phyloP scores from a whole-genome alignment of 2,329 filamentous ascomycete genomes.

The Cytospora paraplurivora region DNA sequence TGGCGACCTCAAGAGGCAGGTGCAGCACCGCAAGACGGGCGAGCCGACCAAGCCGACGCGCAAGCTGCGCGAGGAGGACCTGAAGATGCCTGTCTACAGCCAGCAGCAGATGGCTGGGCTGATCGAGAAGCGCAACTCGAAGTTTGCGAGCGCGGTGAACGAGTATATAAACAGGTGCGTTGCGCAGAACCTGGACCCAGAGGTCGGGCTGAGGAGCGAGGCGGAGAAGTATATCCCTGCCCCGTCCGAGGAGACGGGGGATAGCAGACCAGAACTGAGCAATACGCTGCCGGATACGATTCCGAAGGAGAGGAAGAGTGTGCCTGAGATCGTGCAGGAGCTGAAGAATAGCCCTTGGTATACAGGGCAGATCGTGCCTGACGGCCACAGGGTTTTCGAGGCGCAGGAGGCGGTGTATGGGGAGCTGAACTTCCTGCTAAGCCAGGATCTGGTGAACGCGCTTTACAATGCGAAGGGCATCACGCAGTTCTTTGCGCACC shows the following conservation, averaged over 20 bases:
- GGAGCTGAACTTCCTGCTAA: slow-evolving; percentile 81
- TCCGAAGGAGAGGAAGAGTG: slow-evolving; percentile 75
- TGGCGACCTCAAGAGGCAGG: slow-evolving; percentile 83
- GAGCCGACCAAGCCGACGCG: slow-evolving; percentile 68
- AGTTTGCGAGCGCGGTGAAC: slow-evolving; percentile 78
- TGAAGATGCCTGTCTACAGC: slow-evolving; percentile 91
- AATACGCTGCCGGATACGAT: slow-evolving; percentile 68
- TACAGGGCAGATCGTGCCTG: slow-evolving; percentile 85
- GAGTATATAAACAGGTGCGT: slow-evolving; percentile 75
- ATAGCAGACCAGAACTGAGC: slow-evolving; percentile 38
- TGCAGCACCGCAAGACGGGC: slow-evolving; percentile 70
- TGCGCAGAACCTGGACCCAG: slow-evolving; percentile 66
- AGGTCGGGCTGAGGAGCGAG: slow-evolving; percentile 62
- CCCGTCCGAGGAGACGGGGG: slow-evolving; percentile 51
- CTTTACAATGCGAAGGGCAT: slow-evolving; percentile 91
- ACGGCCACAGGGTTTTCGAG: slow-evolving; percentile 89
- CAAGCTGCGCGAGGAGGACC: slow-evolving; percentile 72
- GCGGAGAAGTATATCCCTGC: slow-evolving; percentile 63
- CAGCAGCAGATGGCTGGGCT: slow-evolving; percentile 88
- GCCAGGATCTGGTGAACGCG: slow-evolving; percentile 92
- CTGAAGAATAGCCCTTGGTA: slow-evolving; percentile 87
- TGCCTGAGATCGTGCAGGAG: slow-evolving; percentile 83
- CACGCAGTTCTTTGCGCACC: slow-evolving; percentile 83
- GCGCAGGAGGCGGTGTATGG: slow-evolving; percentile 80
- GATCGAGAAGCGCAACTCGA: slow-evolving; percentile 86